Percentiles rank a stretch among this genome's conserved stretches.
These are phyloP conservation scores for Ascodesmis nigricans DNA, from an alignment of 495 filamentous ascomycete genomes.

Conservation along the genomic window DNA sequence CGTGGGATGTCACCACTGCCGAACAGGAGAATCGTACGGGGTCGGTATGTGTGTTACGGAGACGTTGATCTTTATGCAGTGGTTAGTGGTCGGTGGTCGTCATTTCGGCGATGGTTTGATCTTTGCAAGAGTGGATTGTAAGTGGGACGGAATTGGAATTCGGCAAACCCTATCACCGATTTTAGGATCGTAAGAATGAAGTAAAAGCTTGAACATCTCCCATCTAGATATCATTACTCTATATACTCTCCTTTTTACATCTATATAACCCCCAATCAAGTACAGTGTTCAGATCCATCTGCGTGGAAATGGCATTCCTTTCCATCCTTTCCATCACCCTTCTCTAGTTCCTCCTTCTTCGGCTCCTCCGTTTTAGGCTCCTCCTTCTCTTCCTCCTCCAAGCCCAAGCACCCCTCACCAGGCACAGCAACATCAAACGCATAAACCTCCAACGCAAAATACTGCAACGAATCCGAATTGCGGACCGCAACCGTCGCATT, in stretches of 20 bases:
- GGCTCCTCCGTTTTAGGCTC: not conserved
- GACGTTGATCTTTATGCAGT: not conserved
- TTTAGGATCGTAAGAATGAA: not conserved
- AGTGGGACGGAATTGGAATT: not conserved
- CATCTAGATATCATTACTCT: too few species aligned
- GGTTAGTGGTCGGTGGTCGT: not conserved
- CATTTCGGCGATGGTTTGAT: slow-evolving; percentile 1
- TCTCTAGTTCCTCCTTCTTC: not conserved
- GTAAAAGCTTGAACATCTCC: not conserved
- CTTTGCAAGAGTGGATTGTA: not conserved
- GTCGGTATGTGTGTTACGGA: not conserved
- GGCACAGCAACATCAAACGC: slow-evolving; percentile 32
- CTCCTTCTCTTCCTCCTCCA: slow-evolving; percentile 1
- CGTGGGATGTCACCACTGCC: not conserved
- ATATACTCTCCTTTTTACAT: too few species aligned
- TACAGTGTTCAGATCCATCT: slow-evolving; percentile 16
- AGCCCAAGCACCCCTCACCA: slow-evolving; percentile 30
- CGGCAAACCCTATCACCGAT: not conserved
- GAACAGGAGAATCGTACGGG: not conserved
- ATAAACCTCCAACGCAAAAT: slow-evolving; percentile 38
- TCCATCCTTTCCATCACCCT: not conserved
- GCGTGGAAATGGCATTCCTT: slow-evolving; percentile 17
- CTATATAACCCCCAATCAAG: slow-evolving; percentile 2
- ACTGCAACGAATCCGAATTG: slow-evolving; percentile 34
- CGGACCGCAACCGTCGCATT: slow-evolving; percentile 24